Evolutionary conservation across 148 eudicot genomes (phyloP).

Genomic region (Arctostaphylos glauca): DNA sequence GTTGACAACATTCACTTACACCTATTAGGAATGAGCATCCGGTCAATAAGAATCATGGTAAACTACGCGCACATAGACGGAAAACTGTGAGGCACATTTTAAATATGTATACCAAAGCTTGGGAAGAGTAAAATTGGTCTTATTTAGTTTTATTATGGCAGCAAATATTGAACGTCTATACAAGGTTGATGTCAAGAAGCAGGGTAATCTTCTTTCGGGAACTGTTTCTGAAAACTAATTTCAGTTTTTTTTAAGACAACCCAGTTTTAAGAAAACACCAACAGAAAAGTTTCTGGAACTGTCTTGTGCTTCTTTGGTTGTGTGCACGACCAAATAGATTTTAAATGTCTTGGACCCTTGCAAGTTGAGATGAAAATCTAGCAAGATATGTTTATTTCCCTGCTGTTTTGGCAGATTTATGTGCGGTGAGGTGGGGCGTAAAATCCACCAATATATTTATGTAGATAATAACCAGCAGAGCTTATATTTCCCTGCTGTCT

Average conservation of each 20-base stretch:
- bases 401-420: not conserved
- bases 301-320: not conserved
- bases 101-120: not conserved
- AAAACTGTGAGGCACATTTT: not conserved
- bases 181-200: not conserved
- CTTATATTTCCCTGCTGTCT: no score
- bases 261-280: not conserved
- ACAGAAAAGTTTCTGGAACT: not conserved
- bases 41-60: not conserved
- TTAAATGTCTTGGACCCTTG: not conserved
- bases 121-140: not conserved
- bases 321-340: not conserved
- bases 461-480: not conserved
- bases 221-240: not conserved
- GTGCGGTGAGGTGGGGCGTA: not conserved
- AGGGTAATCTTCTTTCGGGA: not conserved
- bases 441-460: not conserved
- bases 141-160: not conserved
- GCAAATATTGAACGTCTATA: not conserved
- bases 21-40: not conserved
- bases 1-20: not conserved
- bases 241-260: not conserved
- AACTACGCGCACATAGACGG: not conserved
- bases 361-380: constrained; percentile 5
- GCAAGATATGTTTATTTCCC: not conserved